Evolutionary conservation across 169 alveolate genomes (phyloP).

Genomic region (Plasmodium relictum): DNA sequence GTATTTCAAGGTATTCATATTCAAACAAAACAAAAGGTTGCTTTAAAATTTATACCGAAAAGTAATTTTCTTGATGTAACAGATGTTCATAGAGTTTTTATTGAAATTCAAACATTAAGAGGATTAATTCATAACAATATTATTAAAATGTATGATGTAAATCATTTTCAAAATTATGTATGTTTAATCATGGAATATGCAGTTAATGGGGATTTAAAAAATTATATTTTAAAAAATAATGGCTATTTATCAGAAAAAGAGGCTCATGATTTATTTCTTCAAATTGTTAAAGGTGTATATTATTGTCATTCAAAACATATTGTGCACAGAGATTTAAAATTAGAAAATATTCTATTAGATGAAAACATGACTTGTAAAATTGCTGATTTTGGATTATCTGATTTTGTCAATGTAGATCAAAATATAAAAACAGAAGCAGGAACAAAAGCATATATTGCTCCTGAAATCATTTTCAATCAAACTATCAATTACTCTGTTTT

Average conservation of each 20-base stretch:
- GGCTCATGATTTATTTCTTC: constrained; percentile 82
- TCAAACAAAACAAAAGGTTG: constrained; percentile 82
- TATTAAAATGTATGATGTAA: constrained; percentile 81
- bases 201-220: constrained; percentile 81
- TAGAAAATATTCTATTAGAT: constrained; percentile 82
- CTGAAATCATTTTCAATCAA: constrained; percentile 81
- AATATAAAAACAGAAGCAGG: constrained; percentile 83
- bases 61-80: constrained; percentile 78
- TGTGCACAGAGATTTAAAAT: constrained; percentile 87
- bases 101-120: constrained; percentile 81
- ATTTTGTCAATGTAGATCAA: constrained; percentile 80
- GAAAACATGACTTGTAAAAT: constrained; percentile 73
- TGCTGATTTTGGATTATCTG: constrained; percentile 78
- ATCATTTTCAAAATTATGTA: constrained; percentile 83
- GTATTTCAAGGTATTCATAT: constrained; percentile 82
- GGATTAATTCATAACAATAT: constrained; percentile 80
- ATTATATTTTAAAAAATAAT: constrained; percentile 79
- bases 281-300: constrained; percentile 85
- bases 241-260: constrained; percentile 80
- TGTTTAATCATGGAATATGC: constrained; percentile 83
- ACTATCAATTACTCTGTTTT: constrained; percentile 80
- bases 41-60: constrained; percentile 84
- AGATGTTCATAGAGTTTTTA: constrained; percentile 80
- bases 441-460: constrained; percentile 84
- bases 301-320: constrained; percentile 87